Conservation (phyloP, 2,329 filamentous ascomycete genomes). For the Exophiala oligosperma region DNA sequence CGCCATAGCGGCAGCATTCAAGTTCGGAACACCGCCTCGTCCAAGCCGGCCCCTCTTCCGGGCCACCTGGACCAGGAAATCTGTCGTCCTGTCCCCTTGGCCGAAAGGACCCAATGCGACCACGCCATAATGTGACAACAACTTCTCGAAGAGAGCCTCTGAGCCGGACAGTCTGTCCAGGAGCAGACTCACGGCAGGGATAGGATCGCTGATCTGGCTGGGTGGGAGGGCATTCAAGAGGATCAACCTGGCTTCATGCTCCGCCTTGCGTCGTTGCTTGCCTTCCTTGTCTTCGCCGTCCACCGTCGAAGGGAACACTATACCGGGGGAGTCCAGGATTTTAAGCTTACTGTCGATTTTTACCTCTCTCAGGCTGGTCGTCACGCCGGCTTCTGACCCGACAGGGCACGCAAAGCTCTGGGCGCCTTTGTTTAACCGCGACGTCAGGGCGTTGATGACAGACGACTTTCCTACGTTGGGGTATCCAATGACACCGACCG, state of each 20-base stretch:
- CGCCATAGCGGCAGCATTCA: constrained; percentile 82
- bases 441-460: constrained; percentile 88
- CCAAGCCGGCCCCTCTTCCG: constrained; percentile 87
- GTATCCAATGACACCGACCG: constrained; percentile 91
- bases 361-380: constrained; percentile 81
- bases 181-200: constrained; percentile 84
- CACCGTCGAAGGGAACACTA: constrained; percentile 75
- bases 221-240: constrained; percentile 90
- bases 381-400: constrained; percentile 89
- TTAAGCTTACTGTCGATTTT: constrained; percentile 95
- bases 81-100: constrained; percentile 75
- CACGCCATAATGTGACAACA: constrained; percentile 81
- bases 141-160: constrained; percentile 71
- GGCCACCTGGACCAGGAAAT: constrained; percentile 93
- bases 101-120: constrained; percentile 68
- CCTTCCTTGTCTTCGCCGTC: constrained; percentile 46
- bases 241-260: constrained; percentile 77
- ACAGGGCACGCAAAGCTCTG: constrained; percentile 72
- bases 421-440: constrained; percentile 65
- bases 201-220: constrained; percentile 88
- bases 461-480: constrained; percentile 96
- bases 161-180: constrained; percentile 75
- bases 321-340: constrained; percentile 89
- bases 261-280: constrained; percentile 63
- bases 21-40: constrained; percentile 85